phyloP scores from a whole-genome alignment of 73 alveolate genomes.

The Diophrys appendiculata region DNA sequence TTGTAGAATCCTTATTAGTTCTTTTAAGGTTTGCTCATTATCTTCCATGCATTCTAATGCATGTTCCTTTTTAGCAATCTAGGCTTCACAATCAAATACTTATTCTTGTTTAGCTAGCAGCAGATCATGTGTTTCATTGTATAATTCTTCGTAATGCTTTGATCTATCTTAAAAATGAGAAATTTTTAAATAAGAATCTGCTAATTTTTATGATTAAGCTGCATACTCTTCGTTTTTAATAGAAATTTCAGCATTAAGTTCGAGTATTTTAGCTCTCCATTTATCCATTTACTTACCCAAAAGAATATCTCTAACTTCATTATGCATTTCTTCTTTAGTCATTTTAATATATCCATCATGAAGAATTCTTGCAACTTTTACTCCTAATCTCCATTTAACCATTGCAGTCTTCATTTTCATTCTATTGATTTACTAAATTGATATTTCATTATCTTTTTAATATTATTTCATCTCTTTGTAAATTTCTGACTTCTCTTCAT shows the following conservation, averaged over 20 bases:
- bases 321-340: neutral
- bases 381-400: neutral
- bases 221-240: neutral
- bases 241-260: neutral
- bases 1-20: neutral
- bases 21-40: neutral
- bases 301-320: neutral
- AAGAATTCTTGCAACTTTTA: neutral
- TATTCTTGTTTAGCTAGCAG: neutral
- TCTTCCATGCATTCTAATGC: neutral
- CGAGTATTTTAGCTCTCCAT: neutral
- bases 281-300: neutral
- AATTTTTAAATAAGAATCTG: neutral
- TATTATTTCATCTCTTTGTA: neutral
- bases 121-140: neutral
- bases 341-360: neutral
- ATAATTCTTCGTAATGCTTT: neutral
- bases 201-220: neutral
- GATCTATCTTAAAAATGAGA: neutral
- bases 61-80: neutral
- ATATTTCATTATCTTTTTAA: neutral
- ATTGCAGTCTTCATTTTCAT: neutral
- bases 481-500: neutral
- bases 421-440: neutral
- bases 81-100: neutral